phyloP scores from a whole-genome alignment of 2,329 filamentous ascomycete species.

The Fusarium protoensiforme region DNA sequence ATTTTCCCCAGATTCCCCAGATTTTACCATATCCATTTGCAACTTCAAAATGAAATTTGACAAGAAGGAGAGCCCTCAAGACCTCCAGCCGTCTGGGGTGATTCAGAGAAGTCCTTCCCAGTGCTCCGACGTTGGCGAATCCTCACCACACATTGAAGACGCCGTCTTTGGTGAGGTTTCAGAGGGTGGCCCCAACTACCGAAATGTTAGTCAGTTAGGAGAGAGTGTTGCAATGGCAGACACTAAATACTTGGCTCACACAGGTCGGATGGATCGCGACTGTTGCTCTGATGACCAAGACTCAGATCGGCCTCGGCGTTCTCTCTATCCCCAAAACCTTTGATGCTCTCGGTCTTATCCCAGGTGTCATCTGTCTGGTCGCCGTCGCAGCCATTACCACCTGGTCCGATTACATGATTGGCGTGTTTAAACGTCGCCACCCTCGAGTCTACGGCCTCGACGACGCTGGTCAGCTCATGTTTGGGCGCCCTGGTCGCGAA shows the following conservation, averaged over 20 bases:
- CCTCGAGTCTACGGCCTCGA: slow-evolving; percentile 62
- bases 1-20: slow-evolving; percentile 1
- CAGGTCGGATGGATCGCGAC: slow-evolving; percentile 55
- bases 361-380: slow-evolving; percentile 56
- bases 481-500: slow-evolving; percentile 56
- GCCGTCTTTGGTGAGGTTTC: slow-evolving; percentile 33
- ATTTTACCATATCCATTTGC: neutral
- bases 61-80: neutral
- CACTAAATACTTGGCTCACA: neutral
- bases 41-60: neutral
- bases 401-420: slow-evolving; percentile 60
- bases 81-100: neutral
- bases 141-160: neutral
- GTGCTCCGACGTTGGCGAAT: neutral
- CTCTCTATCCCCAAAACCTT: slow-evolving; percentile 59
- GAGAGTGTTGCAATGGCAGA: neutral
- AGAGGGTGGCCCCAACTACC: slow-evolving; percentile 41
- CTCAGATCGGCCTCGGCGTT: slow-evolving; percentile 56
- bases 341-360: slow-evolving; percentile 57
- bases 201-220: slow-evolving; percentile 30
- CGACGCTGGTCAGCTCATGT: slow-evolving; percentile 59
- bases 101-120: neutral
- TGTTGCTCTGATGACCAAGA: slow-evolving; percentile 57
- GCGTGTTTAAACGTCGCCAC: slow-evolving; percentile 60
- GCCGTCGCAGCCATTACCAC: slow-evolving; percentile 55